Base-by-base conservation (phyloP, 2,329 filamentous ascomycete genomes). In the Exophiala phaeomuriformis region DNA sequence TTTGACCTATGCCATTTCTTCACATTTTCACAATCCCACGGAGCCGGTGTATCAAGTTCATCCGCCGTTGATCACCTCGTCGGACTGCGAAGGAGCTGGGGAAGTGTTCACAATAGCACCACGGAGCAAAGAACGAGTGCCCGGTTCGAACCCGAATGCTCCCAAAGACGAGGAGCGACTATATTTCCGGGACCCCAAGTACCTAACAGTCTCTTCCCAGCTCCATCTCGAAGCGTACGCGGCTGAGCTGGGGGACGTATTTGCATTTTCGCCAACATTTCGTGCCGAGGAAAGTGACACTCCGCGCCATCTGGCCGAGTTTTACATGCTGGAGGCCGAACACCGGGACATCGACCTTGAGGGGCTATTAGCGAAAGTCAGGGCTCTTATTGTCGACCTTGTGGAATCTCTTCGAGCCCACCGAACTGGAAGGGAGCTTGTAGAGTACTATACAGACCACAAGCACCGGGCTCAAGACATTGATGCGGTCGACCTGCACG, bases 311-410 rank as follows among this genome's bases (percentile, higher is more conserved):
- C 76, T 98, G 57, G 95, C 89, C 73, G 93, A 98, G 67, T 97
- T 98, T 65, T 97, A 97, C 72, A 97, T 98, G 93, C 80, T 98
- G 2, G 93, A 98, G 71, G 90, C 85, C 10, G 93, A 98, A 69
- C 51, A 57, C 51, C 85, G 83, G 64, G 95, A 95, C 67, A 80
- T 85, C 40, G 77, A 82, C 59, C 75, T 95, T 60, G 73, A 78
- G 31, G 74, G 79, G 29, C 76, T 98, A 62, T 93, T 95, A 79
- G 76, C 84, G 52, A 69, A 91, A n/a, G 80, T 89, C 1, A 89
- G 97, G 68, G 76, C 83, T 51, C 83, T 95, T 78, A 75, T 96
- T 47, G 80, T 81, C 40, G 31, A 57, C 32, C 40, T 62, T 9
- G 48, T 52, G 5, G 35, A 50, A 31, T 32, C 48, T 29, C 40